A percentile compares a stretch with the other conserved stretches of the same genome.
phyloP scores from a whole-genome alignment of 768 basidiomycete species.

The Leccinum sublutescens region DNA sequence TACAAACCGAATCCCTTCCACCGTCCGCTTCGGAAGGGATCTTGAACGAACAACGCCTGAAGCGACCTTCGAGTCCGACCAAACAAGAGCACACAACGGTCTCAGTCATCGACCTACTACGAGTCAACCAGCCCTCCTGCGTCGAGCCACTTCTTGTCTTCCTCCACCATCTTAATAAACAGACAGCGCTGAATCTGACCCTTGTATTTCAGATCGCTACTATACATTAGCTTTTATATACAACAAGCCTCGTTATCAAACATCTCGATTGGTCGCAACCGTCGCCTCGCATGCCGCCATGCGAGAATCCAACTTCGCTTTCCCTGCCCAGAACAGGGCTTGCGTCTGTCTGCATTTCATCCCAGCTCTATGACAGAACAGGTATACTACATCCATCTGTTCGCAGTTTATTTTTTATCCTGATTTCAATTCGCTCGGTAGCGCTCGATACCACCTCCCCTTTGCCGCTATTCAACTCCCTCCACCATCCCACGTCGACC shows the following conservation, averaged over 20 bases:
- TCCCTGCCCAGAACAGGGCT: slow-evolving; percentile 92
- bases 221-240: background rate
- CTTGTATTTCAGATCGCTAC: background rate
- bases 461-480: slow-evolving; percentile 84
- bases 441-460: slow-evolving; percentile 56
- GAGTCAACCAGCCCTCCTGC: slow-evolving; percentile 27
- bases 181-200: background rate
- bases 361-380: slow-evolving; percentile 91
- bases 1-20: slow-evolving; percentile 67
- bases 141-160: slow-evolving; percentile 17
- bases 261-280: slow-evolving; percentile 19
- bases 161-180: slow-evolving; percentile 6
- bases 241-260: slow-evolving; percentile 6
- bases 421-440: slow-evolving; percentile 19
- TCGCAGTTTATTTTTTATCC: background rate
- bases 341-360: slow-evolving; percentile 93
- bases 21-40: slow-evolving; percentile 58
- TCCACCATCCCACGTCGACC: too few species aligned
- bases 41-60: slow-evolving; percentile 83
- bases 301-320: slow-evolving; percentile 95
- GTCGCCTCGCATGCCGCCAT: slow-evolving; percentile 42
- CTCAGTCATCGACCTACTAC: slow-evolving; percentile 32
- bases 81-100: slow-evolving; percentile 30
- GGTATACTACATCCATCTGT: slow-evolving; percentile 48
- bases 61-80: slow-evolving; percentile 81